Percentiles rank a stretch among this genome's conserved stretches.
These are phyloP conservation scores for Lactifluus subvellereus DNA, from an alignment of 768 basidiomycete species.

Conservation along the genomic window DNA sequence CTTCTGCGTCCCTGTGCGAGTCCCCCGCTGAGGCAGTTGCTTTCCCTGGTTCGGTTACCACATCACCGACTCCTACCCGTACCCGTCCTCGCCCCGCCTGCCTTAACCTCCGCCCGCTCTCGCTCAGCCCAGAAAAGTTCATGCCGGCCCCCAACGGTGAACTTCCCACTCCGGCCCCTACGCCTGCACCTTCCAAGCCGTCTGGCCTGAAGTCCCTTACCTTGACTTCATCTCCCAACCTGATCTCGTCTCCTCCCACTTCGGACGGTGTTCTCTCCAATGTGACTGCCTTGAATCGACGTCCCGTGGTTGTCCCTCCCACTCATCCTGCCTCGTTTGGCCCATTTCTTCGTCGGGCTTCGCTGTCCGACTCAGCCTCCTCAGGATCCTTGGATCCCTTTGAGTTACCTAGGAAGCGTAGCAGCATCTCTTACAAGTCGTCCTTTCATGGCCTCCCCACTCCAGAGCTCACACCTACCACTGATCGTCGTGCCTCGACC, in stretches of 20 bases:
- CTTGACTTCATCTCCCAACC: constrained; percentile 33
- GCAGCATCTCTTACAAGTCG: constrained; percentile 71
- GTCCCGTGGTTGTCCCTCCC: constrained; percentile 33
- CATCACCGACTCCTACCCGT: constrained; percentile 37
- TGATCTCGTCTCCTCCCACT: constrained; percentile 17
- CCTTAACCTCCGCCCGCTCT: constrained; percentile 63
- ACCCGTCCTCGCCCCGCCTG: constrained; percentile 60
- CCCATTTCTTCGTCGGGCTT: constrained; percentile 34
- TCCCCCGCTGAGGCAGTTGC: constrained; percentile 1
- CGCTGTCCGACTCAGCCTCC: constrained; percentile 28
- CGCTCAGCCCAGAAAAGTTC: constrained; percentile 54
- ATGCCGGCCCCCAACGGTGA: constrained; percentile 28
- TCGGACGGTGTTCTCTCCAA: constrained; percentile 11
- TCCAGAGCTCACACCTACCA: constrained; percentile 68
- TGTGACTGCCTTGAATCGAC: constrained; percentile 28
- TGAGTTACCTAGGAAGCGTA: constrained; percentile 41
- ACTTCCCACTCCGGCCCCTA: constrained; percentile 36
- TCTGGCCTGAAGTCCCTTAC: constrained; percentile 50
- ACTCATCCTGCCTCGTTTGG: constrained; percentile 27
- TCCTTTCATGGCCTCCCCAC: constrained; percentile 53
- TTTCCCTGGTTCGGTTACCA: constrained; percentile 15
- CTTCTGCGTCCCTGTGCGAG: constrained; percentile 16
- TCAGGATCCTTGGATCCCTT: constrained; percentile 32
- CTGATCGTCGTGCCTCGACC: constrained; percentile 39
- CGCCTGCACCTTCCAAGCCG: constrained; percentile 48